These are phyloP conservation scores for Lactifluus volemus DNA, from an alignment of 768 basidiomycete genomes.

Conservation along the genomic window DNA sequence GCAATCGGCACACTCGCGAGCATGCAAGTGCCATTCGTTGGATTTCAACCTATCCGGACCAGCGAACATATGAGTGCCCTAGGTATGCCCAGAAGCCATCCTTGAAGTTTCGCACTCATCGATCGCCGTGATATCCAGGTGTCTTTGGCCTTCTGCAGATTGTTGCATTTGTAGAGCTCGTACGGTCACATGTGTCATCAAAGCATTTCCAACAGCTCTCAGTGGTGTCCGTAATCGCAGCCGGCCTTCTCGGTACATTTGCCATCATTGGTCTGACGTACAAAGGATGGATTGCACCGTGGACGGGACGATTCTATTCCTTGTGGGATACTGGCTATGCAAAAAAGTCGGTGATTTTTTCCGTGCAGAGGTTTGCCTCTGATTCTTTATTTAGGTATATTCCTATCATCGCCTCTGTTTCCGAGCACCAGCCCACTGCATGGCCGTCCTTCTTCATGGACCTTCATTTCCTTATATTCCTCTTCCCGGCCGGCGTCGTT, in stretches of 20 bases:
- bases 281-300: slow-evolving; percentile 93
- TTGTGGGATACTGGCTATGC: slow-evolving; percentile 99
- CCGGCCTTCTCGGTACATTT: slow-evolving; percentile 61
- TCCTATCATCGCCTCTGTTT: slow-evolving; percentile 97
- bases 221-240: slow-evolving; percentile 54
- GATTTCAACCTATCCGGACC: slow-evolving; percentile 95
- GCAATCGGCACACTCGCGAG: slow-evolving; percentile 93
- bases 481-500: slow-evolving; percentile 94
- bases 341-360: slow-evolving; percentile 59
- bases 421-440: slow-evolving; percentile 98
- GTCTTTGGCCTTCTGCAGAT: slow-evolving; percentile 97
- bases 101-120: neutral
- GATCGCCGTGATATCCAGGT: slow-evolving; percentile 35
- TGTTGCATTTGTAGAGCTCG: slow-evolving; percentile 85
- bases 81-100: slow-evolving; percentile 40
- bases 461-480: slow-evolving; percentile 92
- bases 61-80: slow-evolving; percentile 99
- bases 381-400: slow-evolving; percentile 52
- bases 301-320: slow-evolving; percentile 99
- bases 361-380: slow-evolving; percentile 1
- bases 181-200: slow-evolving; percentile 81
- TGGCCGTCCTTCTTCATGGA: slow-evolving; percentile 99
- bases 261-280: slow-evolving; percentile 79
- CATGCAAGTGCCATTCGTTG: slow-evolving; percentile 99
- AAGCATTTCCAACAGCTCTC: slow-evolving; percentile 88